These are phyloP conservation scores for Dictyostelium firmibasis DNA, from an alignment of 78 protist genomes.

Conservation along the genomic window DNA sequence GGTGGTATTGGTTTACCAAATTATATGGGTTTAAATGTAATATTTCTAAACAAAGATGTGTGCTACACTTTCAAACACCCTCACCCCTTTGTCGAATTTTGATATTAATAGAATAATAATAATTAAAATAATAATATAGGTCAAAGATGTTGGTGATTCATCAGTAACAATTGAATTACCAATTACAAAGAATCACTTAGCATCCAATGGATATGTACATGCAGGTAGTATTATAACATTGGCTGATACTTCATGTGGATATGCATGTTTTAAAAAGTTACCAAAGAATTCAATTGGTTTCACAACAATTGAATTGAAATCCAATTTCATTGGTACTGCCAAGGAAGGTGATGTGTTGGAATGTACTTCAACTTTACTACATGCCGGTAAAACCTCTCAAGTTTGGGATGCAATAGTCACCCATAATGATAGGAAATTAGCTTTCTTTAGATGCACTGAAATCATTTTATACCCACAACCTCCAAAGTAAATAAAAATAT, in stretches of 20 bases:
- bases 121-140: not conserved
- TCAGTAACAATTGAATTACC: not conserved
- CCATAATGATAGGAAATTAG: not conserved
- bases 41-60: too few species aligned
- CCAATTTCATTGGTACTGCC: constrained; percentile 47
- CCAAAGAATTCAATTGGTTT: constrained; percentile 51
- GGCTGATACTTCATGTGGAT: constrained; percentile 72
- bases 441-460: constrained; percentile 69
- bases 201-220: constrained; percentile 69
- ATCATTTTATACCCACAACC: constrained; percentile 42
- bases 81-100: not conserved
- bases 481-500: not conserved
- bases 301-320: constrained; percentile 62
- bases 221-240: constrained; percentile 52
- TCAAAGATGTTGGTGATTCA: not conserved
- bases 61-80: too few species aligned
- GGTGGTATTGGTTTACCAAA: constrained; percentile 62
- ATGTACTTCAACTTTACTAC: constrained; percentile 22
- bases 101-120: not conserved
- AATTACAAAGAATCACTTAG: constrained; percentile 37
- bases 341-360: constrained; percentile 6
- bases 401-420: constrained; percentile 57
- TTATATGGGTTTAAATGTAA: constrained; percentile 34
- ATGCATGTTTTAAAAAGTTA: constrained; percentile 45
- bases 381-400: constrained; percentile 48